These are phyloP conservation scores for Suillus fuscotomentosus DNA, from an alignment of 768 basidiomycete species.

Conservation along the genomic window DNA sequence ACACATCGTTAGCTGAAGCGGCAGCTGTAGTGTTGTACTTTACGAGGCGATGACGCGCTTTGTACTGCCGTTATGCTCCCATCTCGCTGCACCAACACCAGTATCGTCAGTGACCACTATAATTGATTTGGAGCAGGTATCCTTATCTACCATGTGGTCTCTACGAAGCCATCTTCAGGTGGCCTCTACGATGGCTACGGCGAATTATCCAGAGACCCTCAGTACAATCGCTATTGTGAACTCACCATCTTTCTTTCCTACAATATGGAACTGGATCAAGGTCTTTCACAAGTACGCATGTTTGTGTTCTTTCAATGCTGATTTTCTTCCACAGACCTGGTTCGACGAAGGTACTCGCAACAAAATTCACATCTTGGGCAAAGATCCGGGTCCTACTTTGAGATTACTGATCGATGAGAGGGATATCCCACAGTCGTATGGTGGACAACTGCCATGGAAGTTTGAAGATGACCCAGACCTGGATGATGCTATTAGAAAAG, in stretches of 20 bases:
- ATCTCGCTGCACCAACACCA: constrained; percentile 52
- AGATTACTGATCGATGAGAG: constrained; percentile 44
- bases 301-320: not conserved
- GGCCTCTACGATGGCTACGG: constrained; percentile 70
- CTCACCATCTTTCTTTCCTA: constrained; percentile 79
- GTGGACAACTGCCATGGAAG: constrained; percentile 70
- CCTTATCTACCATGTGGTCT: constrained; percentile 65
- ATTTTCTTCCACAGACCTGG: constrained; percentile 48
- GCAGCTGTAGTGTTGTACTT: constrained; percentile 49
- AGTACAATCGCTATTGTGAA: constrained; percentile 69
- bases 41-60: constrained; percentile 70
- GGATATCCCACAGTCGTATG: constrained; percentile 68
- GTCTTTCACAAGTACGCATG: constrained; percentile 28
- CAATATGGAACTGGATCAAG: constrained; percentile 84
- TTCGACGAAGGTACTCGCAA: constrained; percentile 77
- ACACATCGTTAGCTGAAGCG: not conserved
- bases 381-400: constrained; percentile 53
- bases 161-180: constrained; percentile 73
- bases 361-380: constrained; percentile 76
- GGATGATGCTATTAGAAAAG: constrained; percentile 50
- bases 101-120: constrained; percentile 64
- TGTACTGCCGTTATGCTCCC: constrained; percentile 58
- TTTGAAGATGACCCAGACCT: constrained; percentile 67
- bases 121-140: constrained; percentile 67
- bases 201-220: constrained; percentile 81